Conservation (phyloP, 1,284 basidiomycete genomes). For the Singerocomus inundabilis region DNA sequence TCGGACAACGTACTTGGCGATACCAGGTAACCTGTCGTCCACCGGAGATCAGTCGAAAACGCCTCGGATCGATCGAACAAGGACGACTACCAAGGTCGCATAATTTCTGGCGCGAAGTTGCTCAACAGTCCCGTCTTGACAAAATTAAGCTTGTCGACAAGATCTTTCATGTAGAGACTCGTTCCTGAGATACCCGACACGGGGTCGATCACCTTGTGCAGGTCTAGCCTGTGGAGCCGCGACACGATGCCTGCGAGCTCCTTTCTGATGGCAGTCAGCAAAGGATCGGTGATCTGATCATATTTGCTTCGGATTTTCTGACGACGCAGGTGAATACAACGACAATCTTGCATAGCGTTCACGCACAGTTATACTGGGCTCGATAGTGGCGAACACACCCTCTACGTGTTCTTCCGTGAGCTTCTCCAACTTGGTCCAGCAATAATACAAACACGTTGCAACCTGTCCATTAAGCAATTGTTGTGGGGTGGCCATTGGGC, state of each 20-base stretch:
- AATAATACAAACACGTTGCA: conserved; percentile 76
- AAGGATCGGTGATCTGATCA: conserved; percentile 63
- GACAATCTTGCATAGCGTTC: neutral
- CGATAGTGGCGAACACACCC: conserved; percentile 57
- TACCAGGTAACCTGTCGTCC: conserved; percentile 55
- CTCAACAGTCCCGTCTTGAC: conserved; percentile 74
- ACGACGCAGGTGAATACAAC: neutral
- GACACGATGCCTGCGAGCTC: conserved; percentile 78
- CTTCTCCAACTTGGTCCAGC: conserved; percentile 66
- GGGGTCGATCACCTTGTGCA: conserved; percentile 67
- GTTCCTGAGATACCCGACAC: conserved; percentile 63
- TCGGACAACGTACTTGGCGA: conserved; percentile 75
- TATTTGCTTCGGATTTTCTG: conserved; percentile 63
- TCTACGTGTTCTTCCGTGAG: conserved; percentile 72
- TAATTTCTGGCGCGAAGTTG: conserved; percentile 70
- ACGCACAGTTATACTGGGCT: conserved; percentile 61
- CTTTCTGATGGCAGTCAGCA: conserved; percentile 72
- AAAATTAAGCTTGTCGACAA: conserved; percentile 82
- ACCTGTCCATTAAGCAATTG: conserved; percentile 76
- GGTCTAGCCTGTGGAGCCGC: conserved; percentile 81
- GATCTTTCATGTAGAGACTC: conserved; percentile 86
- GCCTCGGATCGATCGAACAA: neutral
- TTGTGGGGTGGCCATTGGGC: conserved; percentile 75
- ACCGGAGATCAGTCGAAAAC: conserved; percentile 3
- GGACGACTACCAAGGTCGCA: conserved; percentile 62